phyloP scores from a whole-genome alignment of 768 basidiomycete species.

The Leucocoprinus leucothites region DNA sequence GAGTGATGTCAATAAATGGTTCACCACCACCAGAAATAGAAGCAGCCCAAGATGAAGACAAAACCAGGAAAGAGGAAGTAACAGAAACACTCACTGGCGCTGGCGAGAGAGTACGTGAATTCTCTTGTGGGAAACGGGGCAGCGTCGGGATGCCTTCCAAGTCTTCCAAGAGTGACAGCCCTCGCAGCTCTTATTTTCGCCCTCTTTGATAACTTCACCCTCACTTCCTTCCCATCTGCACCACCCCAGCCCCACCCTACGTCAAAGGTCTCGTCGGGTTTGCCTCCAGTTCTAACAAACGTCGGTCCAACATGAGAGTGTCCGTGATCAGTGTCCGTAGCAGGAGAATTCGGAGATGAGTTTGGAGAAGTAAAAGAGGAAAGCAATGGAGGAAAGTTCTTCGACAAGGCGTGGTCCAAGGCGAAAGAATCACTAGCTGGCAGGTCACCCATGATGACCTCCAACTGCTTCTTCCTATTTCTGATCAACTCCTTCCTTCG shows the following conservation, averaged over 20 bases:
- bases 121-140: conserved; percentile 46
- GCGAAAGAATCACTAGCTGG: conserved; percentile 69
- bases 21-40: conserved; percentile 6
- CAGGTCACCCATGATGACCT: conserved; percentile 63
- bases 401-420: conserved; percentile 73
- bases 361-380: conserved; percentile 23
- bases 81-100: conserved; percentile 63
- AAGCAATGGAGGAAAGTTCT: conserved; percentile 24
- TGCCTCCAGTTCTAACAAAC: neutral
- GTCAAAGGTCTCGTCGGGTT: neutral
- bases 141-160: conserved; percentile 37
- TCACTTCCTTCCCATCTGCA: conserved; percentile 22
- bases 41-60: conserved; percentile 18
- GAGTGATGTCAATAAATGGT: neutral
- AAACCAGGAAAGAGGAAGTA: conserved; percentile 14
- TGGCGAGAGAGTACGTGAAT: conserved; percentile 62
- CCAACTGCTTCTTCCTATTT: conserved; percentile 66
- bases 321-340: conserved; percentile 5
- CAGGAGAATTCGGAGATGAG: conserved; percentile 15
- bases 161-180: conserved; percentile 38
- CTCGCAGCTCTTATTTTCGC: conserved; percentile 44
- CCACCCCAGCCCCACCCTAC: conserved; percentile 12
- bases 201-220: conserved; percentile 55
- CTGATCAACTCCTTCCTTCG: conserved; percentile 75
- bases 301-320: neutral